phyloP scores from a whole-genome alignment of 345 rosid species.

The Eucalyptus decipiens region DNA sequence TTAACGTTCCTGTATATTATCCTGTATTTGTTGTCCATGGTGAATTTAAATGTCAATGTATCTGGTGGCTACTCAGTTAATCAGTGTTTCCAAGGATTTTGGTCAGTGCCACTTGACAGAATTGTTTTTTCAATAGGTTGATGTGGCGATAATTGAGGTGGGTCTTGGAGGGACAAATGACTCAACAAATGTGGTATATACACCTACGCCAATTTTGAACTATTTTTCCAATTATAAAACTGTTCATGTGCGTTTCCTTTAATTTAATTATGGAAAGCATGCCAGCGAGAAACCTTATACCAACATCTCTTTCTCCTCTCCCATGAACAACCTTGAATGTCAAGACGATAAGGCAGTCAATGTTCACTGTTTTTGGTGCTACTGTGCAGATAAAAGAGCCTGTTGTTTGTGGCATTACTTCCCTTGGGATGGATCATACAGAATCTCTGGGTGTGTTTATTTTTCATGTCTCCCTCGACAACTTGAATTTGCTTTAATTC shows the following conservation, averaged over 20 bases:
- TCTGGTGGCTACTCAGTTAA: neutral
- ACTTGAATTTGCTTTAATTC: neutral
- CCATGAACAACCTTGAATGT: neutral
- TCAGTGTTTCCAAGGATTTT: neutral
- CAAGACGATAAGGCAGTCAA: neutral
- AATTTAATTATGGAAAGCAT: neutral
- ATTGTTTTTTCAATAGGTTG: constrained; percentile 31
- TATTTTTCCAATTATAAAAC: neutral
- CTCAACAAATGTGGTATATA: constrained; percentile 73
- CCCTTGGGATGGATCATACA: constrained; percentile 88
- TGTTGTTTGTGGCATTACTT: constrained; percentile 74
- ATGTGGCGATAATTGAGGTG: constrained; percentile 84
- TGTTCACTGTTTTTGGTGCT: neutral
- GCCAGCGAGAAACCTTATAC: neutral
- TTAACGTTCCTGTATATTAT: neutral
- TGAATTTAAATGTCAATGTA: neutral
- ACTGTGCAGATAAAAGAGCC: constrained; percentile 68
- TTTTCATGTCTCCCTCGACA: neutral
- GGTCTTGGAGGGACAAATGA: constrained; percentile 74
- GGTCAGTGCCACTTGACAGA: neutral
- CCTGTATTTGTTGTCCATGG: neutral
- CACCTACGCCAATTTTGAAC: neutral
- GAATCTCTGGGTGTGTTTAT: constrained; percentile 44
- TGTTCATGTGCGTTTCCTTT: neutral
- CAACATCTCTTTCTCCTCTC: neutral